These are phyloP conservation scores for Kingdonia uniflora DNA, from an alignment of 164 flowering plant genomes.

Conservation along the genomic window DNA sequence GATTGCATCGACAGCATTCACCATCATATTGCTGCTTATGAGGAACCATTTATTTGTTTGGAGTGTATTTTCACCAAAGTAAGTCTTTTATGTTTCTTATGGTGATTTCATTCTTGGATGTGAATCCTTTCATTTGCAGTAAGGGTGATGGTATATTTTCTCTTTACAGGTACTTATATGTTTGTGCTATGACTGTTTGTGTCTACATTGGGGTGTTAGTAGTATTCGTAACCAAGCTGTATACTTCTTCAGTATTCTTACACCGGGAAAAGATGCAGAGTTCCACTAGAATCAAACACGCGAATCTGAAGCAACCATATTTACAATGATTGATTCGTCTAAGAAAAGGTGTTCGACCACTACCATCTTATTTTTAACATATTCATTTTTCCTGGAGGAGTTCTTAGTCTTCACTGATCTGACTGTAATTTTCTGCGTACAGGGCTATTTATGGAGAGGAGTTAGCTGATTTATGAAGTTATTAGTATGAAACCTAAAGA, in stretches of 20 bases:
- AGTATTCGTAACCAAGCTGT: slow-evolving; percentile 42
- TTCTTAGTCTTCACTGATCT: no score
- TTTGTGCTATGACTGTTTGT: slow-evolving; percentile 58
- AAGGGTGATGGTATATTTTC: slow-evolving; percentile 4
- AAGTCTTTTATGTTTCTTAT: slow-evolving; percentile 22
- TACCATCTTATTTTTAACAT: no score
- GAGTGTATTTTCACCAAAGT: slow-evolving; percentile 99
- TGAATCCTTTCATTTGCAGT: neutral
- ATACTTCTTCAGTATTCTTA: slow-evolving; percentile 28
- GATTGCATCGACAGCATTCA: slow-evolving; percentile 54
- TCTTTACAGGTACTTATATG: slow-evolving; percentile 64
- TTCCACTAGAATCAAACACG: neutral
- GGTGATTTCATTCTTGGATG: neutral
- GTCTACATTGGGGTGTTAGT: slow-evolving; percentile 46
- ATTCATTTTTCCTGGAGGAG: no score
- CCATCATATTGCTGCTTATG: slow-evolving; percentile 75
- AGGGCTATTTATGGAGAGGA: no score
- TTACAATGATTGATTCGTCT: no score
- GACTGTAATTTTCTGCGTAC: no score
- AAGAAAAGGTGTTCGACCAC: no score
- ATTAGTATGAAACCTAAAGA: no score
- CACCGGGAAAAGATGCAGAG: slow-evolving; percentile 20
- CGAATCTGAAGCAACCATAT: no score
- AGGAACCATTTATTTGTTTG: slow-evolving; percentile 90
- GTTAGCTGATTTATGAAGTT: no score